Evolutionary conservation across 495 filamentous ascomycete genomes (phyloP), one percentile per base, ranked within the genome.

Genomic region (Penicillium goetzii): DNA sequence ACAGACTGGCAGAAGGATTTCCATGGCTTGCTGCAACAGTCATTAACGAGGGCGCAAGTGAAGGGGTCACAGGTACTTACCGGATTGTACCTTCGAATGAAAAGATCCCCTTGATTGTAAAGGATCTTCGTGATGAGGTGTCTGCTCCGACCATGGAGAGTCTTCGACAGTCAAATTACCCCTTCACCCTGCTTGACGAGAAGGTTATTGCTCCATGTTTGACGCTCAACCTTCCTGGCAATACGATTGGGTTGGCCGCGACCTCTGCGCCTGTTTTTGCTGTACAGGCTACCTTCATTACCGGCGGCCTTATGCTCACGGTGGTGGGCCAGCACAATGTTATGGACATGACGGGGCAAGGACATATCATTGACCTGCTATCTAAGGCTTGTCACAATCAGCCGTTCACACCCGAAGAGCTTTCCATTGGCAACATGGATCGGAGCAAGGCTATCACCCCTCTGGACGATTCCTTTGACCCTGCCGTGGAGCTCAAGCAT

Each of bases 21-120:
- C 85, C 85, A 19, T 86, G 84, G 83, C 61, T 85, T 43, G 78
- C 85, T 12, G 84, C 84, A 8, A 72, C 83, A 38, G 78, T 86
- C n/a, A 65, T 84, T 40, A 74, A 78, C 9, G 76, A 83, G 54
- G 75, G 68, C 14, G 67, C 67, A 11, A 54, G 67, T 23, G 67
- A 72, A 40, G 71, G 65, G 28, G 69, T 74, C 36, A 73, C 80
- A 6, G 80, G 76, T n/a, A 56, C 68, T 25, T 82, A 77, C 68
- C 75, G 73, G 67, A 81, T 85, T 55, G 72, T 66, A 28, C 68
- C 75, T 6, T 71, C 68, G 3, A 30, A 30, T 9, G 62, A 67
- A 11, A 62, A 66, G 19, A 70, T 64, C 33, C 80, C 79, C 23
- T 70, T 86, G 12, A 59, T 79, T 47, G 62, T 84, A 0, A 82